Base-by-base conservation (phyloP, 2,329 filamentous ascomycete genomes). In the Aspergillus jensenii region DNA sequence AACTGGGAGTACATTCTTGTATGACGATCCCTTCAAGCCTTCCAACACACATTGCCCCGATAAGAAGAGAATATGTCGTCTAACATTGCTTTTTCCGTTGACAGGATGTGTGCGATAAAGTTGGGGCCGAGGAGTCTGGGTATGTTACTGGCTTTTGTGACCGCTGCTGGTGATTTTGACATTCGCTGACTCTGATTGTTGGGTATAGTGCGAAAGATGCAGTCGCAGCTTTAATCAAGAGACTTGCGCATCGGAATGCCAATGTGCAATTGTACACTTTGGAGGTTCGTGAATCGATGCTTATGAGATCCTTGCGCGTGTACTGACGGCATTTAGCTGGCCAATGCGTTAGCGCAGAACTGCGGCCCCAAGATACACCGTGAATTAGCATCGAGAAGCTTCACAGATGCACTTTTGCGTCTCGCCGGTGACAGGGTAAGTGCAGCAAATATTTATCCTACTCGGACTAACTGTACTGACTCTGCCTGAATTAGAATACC, bases 201-300 rank as follows among this genome's bases (percentile, higher is more conserved):
- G 46, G 14, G 53, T 58, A 40, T 61, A 82, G 84, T 25, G 84
- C 90, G 65, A 93, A 93, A 79, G 90, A 96, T 79, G 91, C 88
- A 14, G 90, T 96, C 55, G 89, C 91, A 70, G 89, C 91, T 71
- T 85, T 97, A 80, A 96, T 97, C 77, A 96, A 93, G 80, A 85
- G 93, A 43, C 83, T 97, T 55, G 91, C 92, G 56, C 92, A 97
- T 76, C 88, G 93, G 66, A 97, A 97, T 76, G 93, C 93, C 62
- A 96, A 97, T 74, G 93, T 97, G 25, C 93, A 97, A 78, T 86
- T 97, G 19, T 97, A 97, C 76, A 96, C 93, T 12, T 86, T 97
- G 59, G 91, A 96, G 82, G 87, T 90, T 70, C 19, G 64, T 56
- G 35, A 17, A 19, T 39, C 25, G 44, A 27, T 44, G 23, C 31